Conservation (phyloP, 2,329 filamentous ascomycete genomes). For the Venturia asperata region DNA sequence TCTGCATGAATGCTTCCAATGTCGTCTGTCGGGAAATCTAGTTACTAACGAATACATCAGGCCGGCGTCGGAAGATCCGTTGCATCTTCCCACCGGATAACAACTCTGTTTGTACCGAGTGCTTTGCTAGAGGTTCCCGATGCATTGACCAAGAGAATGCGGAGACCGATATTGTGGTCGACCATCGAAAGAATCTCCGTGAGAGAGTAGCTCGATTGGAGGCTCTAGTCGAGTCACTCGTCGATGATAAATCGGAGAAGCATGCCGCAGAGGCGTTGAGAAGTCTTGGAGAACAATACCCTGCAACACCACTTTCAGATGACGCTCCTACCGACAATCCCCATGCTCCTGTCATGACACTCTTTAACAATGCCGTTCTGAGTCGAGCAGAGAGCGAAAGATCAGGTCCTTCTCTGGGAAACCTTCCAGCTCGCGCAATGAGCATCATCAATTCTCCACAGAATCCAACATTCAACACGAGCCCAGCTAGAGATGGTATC, state of each 20-base stretch:
- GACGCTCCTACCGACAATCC: slow-evolving; percentile 1
- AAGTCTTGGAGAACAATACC: slow-evolving; percentile 15
- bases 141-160: slow-evolving; percentile 43
- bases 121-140: slow-evolving; percentile 37
- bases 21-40: not conserved
- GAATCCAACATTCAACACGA: slow-evolving; percentile 15
- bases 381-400: slow-evolving; percentile 10
- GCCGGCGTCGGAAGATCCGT: slow-evolving; percentile 44
- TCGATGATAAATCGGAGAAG: slow-evolving; percentile 24
- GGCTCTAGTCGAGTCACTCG: slow-evolving; percentile 34
- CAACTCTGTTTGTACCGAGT: slow-evolving; percentile 38
- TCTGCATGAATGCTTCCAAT: not conserved
- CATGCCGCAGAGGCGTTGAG: slow-evolving; percentile 18
- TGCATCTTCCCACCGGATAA: slow-evolving; percentile 40
- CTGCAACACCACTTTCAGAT: slow-evolving; percentile 18
- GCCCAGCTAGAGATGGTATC: slow-evolving; percentile 23
- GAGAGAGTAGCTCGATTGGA: slow-evolving; percentile 38
- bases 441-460: slow-evolving; percentile 19
- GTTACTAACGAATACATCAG: slow-evolving; percentile 30
- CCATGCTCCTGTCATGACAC: slow-evolving; percentile 32
- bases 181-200: slow-evolving; percentile 38
- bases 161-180: slow-evolving; percentile 34
- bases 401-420: slow-evolving; percentile 10
- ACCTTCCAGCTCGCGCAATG: slow-evolving; percentile 21
- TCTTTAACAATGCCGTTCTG: slow-evolving; percentile 29